Evolutionary conservation across 1,284 basidiomycete genomes (phyloP), one percentile per base, ranked within the genome.

Genomic region (Exsudoporus floridanus): DNA sequence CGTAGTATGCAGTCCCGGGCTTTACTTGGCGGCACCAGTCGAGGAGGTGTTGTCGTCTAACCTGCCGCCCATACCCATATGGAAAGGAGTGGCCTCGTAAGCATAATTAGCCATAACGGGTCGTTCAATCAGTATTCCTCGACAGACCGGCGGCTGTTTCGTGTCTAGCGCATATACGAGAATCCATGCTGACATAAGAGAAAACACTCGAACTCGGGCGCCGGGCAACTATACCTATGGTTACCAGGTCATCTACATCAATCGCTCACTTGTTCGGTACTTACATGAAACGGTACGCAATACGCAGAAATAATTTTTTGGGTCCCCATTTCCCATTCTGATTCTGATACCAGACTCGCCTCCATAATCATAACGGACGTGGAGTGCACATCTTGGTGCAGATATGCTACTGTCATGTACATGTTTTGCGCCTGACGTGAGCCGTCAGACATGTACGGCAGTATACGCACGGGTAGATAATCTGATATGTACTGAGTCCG

Each of bases 271-370:
- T 28, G 28, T 28, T 28, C 28, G 28, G 10, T 28, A 23, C 23
- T 23, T 23, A 57, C 40, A 46, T 60, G 61, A 60, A 63, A 63
- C 55, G 37, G 18, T 19, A 23, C 40, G 12, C 12, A 33, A n/a
- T 13, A 18, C 52, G n/a, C 21, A 16, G 49, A 42, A 37, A 31
- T 7, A 19, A 33, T 39, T 49, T 50, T 52, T 51, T 16, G 23
- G 9, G 18, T 18, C 25, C 12, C 28, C 7, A 28, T n/a, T 53
- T 50, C 21, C 36, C 16, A 16, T 57, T 49, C 39, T 53, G 42
- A 36, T 27, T 36, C 33, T 49, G 49, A 43, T 27, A 40, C 36
- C 33, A 55, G 45, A 50, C 3, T n/a, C n/a, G 41, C 6, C 33
- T 35, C 41, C 7, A 12, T 14, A 16, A 16, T 7, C 21, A 46